Evolutionary conservation across 768 basidiomycete species (phyloP).

Genomic region (Auriscalpium vulgare): DNA sequence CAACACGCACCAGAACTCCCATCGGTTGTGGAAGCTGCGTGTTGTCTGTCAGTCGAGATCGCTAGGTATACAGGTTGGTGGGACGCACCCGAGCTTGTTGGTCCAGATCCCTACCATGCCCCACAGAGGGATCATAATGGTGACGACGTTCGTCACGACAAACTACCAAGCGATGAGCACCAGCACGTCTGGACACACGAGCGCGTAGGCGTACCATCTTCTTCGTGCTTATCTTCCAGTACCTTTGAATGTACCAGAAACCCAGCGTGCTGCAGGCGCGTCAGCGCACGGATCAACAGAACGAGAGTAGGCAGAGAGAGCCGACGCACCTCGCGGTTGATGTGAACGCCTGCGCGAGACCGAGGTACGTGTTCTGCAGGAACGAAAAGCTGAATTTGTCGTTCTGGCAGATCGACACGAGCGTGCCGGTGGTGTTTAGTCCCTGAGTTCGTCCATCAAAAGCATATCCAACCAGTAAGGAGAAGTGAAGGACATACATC

Average conservation of each 20-base stretch:
- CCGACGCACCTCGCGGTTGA: slow-evolving; percentile 37
- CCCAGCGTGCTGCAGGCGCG: slow-evolving; percentile 44
- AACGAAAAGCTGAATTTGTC: slow-evolving; percentile 78
- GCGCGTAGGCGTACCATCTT: slow-evolving; percentile 47
- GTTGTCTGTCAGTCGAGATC: no score
- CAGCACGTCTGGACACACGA: background rate
- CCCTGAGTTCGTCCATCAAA: slow-evolving; percentile 36
- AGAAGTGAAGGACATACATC: slow-evolving; percentile 39
- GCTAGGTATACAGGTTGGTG: no score
- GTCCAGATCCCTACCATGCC: slow-evolving; percentile 87
- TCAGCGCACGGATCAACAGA: background rate
- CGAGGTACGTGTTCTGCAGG: slow-evolving; percentile 72
- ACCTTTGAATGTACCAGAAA: slow-evolving; percentile 78
- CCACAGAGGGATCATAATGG: slow-evolving; percentile 76
- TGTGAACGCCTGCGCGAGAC: slow-evolving; percentile 66
- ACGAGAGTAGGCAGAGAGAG: background rate
- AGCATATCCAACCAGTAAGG: background rate
- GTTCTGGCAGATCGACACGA: slow-evolving; percentile 73
- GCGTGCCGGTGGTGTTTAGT: slow-evolving; percentile 70
- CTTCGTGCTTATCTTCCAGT: slow-evolving; percentile 76
- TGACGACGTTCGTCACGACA: slow-evolving; percentile 66
- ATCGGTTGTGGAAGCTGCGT: slow-evolving; percentile 62
- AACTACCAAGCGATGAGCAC: slow-evolving; percentile 36
- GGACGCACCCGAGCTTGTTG: slow-evolving; percentile 52
- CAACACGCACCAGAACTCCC: slow-evolving; percentile 73